Evolutionary conservation across 225 moss, liverwort and hornwort genomes (phyloP).

Genomic region (Bryum argenteum): DNA sequence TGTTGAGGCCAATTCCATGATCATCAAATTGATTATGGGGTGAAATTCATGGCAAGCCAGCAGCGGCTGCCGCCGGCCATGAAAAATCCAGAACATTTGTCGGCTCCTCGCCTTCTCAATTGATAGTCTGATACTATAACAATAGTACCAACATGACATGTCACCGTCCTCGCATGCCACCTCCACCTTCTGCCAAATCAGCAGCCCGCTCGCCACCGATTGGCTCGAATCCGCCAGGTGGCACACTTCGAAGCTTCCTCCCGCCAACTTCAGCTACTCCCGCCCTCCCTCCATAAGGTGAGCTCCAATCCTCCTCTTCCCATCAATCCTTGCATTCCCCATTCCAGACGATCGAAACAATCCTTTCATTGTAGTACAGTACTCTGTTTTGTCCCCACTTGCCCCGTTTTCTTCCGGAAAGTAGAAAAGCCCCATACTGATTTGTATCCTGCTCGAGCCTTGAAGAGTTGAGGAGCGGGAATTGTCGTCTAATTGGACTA

Average conservation of each 20-base stretch:
- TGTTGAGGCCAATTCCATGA: too few relatives aligned
- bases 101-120: neutral
- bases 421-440: neutral
- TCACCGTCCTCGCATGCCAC: slow-evolving; percentile 9
- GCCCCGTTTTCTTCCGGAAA: neutral
- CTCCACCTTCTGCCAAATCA: slow-evolving; percentile 23
- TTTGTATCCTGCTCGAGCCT: neutral
- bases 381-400: neutral
- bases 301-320: rapidly evolving
- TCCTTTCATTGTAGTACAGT: neutral
- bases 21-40: too few relatives aligned
- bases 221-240: slow-evolving; percentile 15
- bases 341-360: neutral
- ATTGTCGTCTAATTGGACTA: neutral
- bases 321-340: neutral
- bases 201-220: neutral
- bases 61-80: neutral
- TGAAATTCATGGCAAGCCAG: neutral
- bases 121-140: too few relatives aligned
- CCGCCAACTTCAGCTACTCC: neutral
- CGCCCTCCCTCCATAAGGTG: neutral
- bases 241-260: slow-evolving; percentile 3
- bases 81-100: neutral
- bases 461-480: neutral
- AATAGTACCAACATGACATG: neutral